Percentiles rank a stretch among this genome's conserved stretches.
Conservation (phyloP, 148 eudicot species). For the Rhododendron henanense region DNA sequence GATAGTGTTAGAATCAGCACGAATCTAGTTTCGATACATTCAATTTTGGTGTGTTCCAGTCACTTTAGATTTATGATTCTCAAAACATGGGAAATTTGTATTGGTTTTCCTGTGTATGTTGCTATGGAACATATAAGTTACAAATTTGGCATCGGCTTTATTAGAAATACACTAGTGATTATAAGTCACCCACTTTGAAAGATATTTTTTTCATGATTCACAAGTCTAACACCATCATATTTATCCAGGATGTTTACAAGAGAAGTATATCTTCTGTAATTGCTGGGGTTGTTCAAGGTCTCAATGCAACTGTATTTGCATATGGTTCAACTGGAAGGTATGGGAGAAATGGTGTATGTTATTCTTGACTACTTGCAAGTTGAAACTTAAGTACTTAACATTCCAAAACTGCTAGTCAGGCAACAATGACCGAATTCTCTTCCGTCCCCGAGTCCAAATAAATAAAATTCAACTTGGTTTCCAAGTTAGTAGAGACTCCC, state of each 20-base stretch:
- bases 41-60: not conserved
- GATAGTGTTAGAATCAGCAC: not conserved
- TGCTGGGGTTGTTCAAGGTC: slow-evolving; percentile 77
- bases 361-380: not conserved
- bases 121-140: not conserved
- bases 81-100: not conserved
- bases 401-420: not conserved
- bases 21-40: not conserved
- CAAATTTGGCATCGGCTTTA: not conserved
- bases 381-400: not conserved
- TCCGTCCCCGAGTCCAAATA: not conserved
- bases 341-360: not conserved
- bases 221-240: not conserved
- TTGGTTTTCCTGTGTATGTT: not conserved
- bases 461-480: not conserved
- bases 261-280: slow-evolving; percentile 61
- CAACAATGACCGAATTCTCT: not conserved
- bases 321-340: slow-evolving; percentile 96
- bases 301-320: slow-evolving; percentile 82
- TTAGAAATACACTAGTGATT: not conserved
- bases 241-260: slow-evolving; percentile 65
- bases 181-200: not conserved
- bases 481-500: not conserved
- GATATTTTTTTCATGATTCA: not conserved
- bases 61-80: not conserved